Conservation (phyloP, 2,329 filamentous ascomycete species). For the Monosporascus sp. region DNA sequence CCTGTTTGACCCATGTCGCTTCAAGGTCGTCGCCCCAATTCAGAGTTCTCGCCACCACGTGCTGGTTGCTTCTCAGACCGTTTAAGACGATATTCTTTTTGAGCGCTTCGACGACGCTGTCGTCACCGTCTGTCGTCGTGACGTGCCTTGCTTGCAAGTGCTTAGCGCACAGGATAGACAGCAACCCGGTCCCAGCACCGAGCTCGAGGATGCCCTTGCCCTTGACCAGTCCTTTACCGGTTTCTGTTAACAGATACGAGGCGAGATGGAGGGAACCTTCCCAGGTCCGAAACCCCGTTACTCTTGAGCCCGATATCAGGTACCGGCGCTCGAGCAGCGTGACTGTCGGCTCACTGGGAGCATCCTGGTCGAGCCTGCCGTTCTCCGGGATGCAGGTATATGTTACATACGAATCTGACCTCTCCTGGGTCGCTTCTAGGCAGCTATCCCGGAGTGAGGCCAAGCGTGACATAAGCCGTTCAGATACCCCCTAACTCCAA, state of each 20-base stretch:
- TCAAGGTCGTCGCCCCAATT: slow-evolving; percentile 28
- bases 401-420: slow-evolving; percentile 58
- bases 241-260: slow-evolving; percentile 46
- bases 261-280: slow-evolving; percentile 62
- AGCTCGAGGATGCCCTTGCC: slow-evolving; percentile 57
- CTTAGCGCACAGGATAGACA: slow-evolving; percentile 59
- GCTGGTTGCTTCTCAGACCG: slow-evolving; percentile 29
- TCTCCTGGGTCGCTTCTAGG: slow-evolving; percentile 46
- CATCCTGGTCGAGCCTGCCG: background rate
- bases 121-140: slow-evolving; percentile 59
- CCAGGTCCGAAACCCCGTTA: slow-evolving; percentile 65
- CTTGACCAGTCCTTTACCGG: slow-evolving; percentile 39
- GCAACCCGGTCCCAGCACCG: slow-evolving; percentile 61
- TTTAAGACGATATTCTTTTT: slow-evolving; percentile 50
- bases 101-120: slow-evolving; percentile 45
- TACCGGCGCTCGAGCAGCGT: slow-evolving; percentile 51
- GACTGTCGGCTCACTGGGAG: slow-evolving; percentile 31
- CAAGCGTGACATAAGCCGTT: slow-evolving; percentile 53
- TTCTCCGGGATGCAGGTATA: slow-evolving; percentile 40
- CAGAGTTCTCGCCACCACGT: slow-evolving; percentile 21
- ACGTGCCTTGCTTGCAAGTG: slow-evolving; percentile 49
- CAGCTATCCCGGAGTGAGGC: slow-evolving; percentile 44
- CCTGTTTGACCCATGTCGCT: slow-evolving; percentile 21
- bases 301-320: slow-evolving; percentile 51
- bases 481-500: slow-evolving; percentile 51